Base-by-base conservation (phyloP, 768 basidiomycete species). In the Suillus bovinus region DNA sequence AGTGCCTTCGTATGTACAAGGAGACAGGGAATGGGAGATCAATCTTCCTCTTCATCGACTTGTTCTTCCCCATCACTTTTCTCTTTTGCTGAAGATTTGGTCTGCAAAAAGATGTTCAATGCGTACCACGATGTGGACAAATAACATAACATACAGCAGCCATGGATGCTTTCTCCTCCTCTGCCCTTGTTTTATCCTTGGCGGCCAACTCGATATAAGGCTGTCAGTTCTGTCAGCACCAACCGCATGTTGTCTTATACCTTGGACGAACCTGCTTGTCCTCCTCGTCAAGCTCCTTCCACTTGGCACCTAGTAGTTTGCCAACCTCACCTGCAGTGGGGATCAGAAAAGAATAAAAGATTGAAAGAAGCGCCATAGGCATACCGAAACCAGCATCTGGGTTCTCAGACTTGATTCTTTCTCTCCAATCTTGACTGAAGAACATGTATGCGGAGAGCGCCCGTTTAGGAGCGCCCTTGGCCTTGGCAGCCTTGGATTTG, bases 381-480 rank as follows among this genome's bases (percentile, higher is more conserved):
- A 67, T 67, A 91, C 95, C 96, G 72, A 98, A 99, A 61, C 89
- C 84, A 33, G 93, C 94, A 63, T 95, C 93, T 55, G 96, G 96
- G 80, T 98, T 96, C 80, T 97, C 94, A 62, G 85, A 72, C 87
- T 96, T 96, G 84, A 98, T 92, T 74, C 91, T 86, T 78, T 96
- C 91, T 73, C 96, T 86, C 92, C 93, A 91, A 76, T 94, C 96
- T 76, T 95, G 92, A 69, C 87, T 89, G 84, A 98, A 99, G 90
- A 95, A 95, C 96, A 99, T 97, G 81, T 97, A 99, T 44, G 96
- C 94, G 34, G 95, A 97, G 52, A 97, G 83, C 0, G 93, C 91
- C 59, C 95, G 87, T 81, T 98, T 97, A 64, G 94, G 94, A 0
- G 73, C 73, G 17, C 74, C 73, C 67, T 74, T 74, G 50, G 89